Base-by-base conservation (phyloP, 2,329 filamentous ascomycete species). In the Pseudomassariella vexata region DNA sequence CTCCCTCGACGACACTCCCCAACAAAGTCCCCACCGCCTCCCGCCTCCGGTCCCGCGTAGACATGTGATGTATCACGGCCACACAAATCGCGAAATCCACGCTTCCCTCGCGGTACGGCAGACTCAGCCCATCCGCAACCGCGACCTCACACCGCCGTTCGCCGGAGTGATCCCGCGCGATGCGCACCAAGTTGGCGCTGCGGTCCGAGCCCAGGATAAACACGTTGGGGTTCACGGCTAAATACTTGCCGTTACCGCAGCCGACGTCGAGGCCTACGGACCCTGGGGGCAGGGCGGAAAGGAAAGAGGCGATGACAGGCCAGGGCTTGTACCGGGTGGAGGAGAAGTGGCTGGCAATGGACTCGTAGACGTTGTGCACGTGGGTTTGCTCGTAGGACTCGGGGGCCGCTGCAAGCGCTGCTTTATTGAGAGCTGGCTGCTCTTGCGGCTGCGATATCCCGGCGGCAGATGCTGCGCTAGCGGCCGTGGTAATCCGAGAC, bases 221-320 rank as follows among this genome's bases (percentile, higher is more conserved):
- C 29, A 95, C 63, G 47, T 76, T 62, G 15, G 69, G 71, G 60
- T 94, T 94, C 36, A 94, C 83, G 38, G 73, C 66, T 39, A 96
- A 67, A 57, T 96, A 95, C 68, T 96, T 96, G 46, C 92, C 92
- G 63, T 98, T 98, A 38, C 92, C 92, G 61, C 92, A 96, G 39
- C 92, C 92, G 35, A 96, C 71, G 59, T 98, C 92, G 19, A 95
- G 70, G 8, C 92, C 92, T 35, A 96, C 62, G 30, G 85, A 74
- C 17, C 89, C 90, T 9, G 78, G 62, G 0, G 69, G 54, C 28
- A 84, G 73, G 19, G 66, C 63, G 30, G 68, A 63, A 21, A 96
- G 73, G 56, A 95, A 96, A 21, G 68, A 66, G 41, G 88, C 76
- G 35, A 96, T 85, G 46, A 94, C 82, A 15, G 92, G 92, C 92